Percentiles rank a stretch among this genome's conserved stretches.
phyloP scores from a whole-genome alignment of 2,329 filamentous ascomycete genomes.

The Niveomyces coronatus region DNA sequence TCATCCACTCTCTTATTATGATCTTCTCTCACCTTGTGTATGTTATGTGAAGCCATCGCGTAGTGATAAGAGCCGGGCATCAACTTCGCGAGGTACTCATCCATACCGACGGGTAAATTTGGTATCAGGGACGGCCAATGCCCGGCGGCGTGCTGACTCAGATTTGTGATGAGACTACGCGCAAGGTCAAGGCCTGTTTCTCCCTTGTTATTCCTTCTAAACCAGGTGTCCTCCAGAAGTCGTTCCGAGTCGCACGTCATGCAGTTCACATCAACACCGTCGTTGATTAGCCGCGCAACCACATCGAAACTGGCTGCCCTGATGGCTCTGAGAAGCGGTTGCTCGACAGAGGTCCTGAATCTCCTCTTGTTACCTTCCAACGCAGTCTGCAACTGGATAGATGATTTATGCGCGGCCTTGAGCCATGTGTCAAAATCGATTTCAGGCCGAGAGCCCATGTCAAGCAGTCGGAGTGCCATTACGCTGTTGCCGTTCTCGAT shows the following conservation, averaged over 20 bases:
- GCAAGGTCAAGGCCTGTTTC: conserved; percentile 52
- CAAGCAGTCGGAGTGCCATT: conserved; percentile 50
- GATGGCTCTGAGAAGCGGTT: conserved; percentile 57
- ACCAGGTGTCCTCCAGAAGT: conserved; percentile 23
- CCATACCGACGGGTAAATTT: conserved; percentile 25
- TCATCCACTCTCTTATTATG: conserved; percentile 20
- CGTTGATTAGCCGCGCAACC: conserved; percentile 48
- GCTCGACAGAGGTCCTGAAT: conserved; percentile 40
- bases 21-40: conserved; percentile 23
- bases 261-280: conserved; percentile 55
- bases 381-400: no score
- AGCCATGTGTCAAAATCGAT: conserved; percentile 57
- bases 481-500: conserved; percentile 41
- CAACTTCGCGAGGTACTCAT: conserved; percentile 44
- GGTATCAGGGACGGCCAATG: conserved; percentile 10
- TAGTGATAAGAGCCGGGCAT: conserved; percentile 48
- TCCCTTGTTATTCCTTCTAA: conserved; percentile 26
- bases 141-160: conserved; percentile 24
- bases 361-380: conserved; percentile 37
- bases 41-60: conserved; percentile 37
- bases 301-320: conserved; percentile 31
- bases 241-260: conserved; percentile 33
- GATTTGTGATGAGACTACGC: conserved; percentile 35
- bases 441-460: conserved; percentile 47
- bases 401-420: conserved; percentile 45